These are phyloP conservation scores for Akanthomyces dipterigenus DNA, from an alignment of 2,329 filamentous ascomycete species.

Conservation along the genomic window DNA sequence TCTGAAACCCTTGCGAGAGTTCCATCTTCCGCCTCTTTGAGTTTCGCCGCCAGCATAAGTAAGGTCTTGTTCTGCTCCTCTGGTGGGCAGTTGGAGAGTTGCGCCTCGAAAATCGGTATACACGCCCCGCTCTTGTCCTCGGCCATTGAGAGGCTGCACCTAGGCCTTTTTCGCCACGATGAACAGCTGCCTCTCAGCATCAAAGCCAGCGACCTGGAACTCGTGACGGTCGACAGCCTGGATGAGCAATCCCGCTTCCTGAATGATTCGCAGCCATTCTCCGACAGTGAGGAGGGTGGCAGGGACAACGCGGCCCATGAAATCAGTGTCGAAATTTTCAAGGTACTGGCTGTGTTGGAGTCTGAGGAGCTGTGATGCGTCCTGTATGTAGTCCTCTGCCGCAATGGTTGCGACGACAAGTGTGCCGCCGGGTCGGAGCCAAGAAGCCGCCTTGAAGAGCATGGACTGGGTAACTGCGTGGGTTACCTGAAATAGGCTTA, in stretches of 20 bases:
- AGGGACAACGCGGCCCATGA: too few relatives aligned
- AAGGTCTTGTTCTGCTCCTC: constrained; percentile 6
- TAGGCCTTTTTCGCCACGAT: not conserved
- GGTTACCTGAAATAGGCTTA: too few relatives aligned
- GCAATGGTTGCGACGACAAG: too few relatives aligned
- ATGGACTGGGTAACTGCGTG: too few relatives aligned
- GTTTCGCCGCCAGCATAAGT: constrained; percentile 3
- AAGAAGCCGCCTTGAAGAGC: too few relatives aligned
- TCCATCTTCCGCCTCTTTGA: not conserved
- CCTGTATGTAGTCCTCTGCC: too few relatives aligned
- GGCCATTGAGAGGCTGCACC: not conserved
- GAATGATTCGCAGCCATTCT: too few relatives aligned
- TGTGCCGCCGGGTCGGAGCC: too few relatives aligned
- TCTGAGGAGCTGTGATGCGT: too few relatives aligned
- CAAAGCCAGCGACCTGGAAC: not conserved
- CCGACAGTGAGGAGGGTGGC: too few relatives aligned
- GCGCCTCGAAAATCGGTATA: not conserved
- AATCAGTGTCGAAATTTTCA: too few relatives aligned
- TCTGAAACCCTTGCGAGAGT: not conserved
- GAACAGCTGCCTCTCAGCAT: not conserved
- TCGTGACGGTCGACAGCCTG: not conserved
- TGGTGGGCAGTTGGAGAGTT: not conserved
- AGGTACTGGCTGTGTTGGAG: too few relatives aligned
- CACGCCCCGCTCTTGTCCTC: constrained; percentile 6
- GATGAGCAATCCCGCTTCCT: not conserved